phyloP scores from a whole-genome alignment of 768 basidiomycete genomes.

The Rhizopogon rudus region DNA sequence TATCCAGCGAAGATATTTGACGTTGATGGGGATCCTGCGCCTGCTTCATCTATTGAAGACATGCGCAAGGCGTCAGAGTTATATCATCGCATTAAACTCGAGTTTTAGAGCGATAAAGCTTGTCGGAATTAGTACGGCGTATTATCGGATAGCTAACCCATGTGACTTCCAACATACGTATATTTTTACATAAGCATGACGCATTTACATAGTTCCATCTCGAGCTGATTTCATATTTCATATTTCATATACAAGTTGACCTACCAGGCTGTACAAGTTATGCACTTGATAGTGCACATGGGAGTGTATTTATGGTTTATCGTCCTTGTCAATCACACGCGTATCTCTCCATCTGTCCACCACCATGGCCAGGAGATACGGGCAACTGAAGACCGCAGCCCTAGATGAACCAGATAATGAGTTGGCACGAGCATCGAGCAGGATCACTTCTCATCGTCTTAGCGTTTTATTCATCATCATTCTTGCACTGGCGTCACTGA shows the following conservation, averaged over 20 bases:
- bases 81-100: slow-evolving; percentile 35
- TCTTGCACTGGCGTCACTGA: slow-evolving; percentile 7
- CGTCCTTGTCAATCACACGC: not conserved
- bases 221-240: not conserved
- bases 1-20: slow-evolving; percentile 28
- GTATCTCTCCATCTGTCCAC: not conserved
- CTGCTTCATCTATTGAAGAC: slow-evolving; percentile 29
- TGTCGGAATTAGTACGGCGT: not conserved
- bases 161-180: not conserved
- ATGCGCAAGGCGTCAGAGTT: slow-evolving; percentile 35
- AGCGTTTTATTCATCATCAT: slow-evolving; percentile 8
- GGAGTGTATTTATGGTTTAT: not conserved
- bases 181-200: too few relatives aligned
- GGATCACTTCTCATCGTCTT: slow-evolving; percentile 8
- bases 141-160: not conserved
- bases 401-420: not conserved
- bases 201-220: not conserved
- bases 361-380: slow-evolving; percentile 18
- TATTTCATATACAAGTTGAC: too few relatives aligned
- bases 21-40: slow-evolving; percentile 27
- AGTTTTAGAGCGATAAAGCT: slow-evolving; percentile 9
- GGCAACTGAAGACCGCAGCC: slow-evolving; percentile 7
- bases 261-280: too few relatives aligned
- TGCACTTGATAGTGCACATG: not conserved
- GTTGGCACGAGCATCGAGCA: not conserved